Evolutionary conservation across 2,329 filamentous ascomycete genomes (phyloP).

Genomic region (Hymenoscyphus linearis): DNA sequence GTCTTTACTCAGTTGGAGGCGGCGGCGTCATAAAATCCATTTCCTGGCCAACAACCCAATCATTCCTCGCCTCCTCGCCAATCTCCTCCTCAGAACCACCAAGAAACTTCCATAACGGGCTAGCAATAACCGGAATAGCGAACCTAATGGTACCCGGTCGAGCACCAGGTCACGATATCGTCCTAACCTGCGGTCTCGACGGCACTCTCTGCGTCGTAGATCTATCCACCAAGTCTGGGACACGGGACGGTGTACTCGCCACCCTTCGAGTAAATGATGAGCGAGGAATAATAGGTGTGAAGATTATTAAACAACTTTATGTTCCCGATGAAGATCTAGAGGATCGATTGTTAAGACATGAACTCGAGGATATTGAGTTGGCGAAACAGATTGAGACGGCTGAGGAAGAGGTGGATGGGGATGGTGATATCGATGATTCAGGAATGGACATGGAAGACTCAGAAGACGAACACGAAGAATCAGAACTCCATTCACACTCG

Average conservation of each 20-base stretch:
- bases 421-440: background rate
- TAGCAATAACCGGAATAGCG: background rate
- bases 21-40: background rate
- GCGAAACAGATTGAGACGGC: background rate
- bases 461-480: background rate
- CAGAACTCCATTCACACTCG: too few relatives aligned
- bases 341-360: background rate
- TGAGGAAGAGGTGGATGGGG: background rate
- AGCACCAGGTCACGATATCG: background rate
- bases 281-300: background rate
- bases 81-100: too few relatives aligned
- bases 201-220: background rate
- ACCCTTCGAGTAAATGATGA: background rate
- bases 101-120: background rate
- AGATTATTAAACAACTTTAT: background rate
- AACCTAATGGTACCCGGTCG: background rate
- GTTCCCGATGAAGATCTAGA: background rate
- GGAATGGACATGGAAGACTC: background rate
- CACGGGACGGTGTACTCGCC: background rate
- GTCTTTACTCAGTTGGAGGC: background rate
- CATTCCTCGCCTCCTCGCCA: background rate
- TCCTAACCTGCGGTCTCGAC: background rate
- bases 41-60: background rate
- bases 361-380: background rate
- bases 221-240: background rate